Conservation (phyloP, 768 basidiomycete species). For the Lentinus tigrinus region DNA sequence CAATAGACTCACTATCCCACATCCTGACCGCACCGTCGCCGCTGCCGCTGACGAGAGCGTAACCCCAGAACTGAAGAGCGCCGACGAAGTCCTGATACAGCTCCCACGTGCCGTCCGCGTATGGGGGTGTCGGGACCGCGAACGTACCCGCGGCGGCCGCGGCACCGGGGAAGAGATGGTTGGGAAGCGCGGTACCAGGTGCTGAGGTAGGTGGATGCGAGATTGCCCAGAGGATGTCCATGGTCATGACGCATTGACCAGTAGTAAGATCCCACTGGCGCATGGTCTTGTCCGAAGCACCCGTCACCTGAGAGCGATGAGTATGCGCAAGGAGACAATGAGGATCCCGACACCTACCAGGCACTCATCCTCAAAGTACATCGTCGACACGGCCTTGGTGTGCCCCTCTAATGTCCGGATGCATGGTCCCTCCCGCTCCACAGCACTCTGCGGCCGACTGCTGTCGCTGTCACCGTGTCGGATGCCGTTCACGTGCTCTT, state of each 20-base stretch:
- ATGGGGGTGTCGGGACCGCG: conserved; percentile 82
- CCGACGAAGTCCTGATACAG: conserved; percentile 98
- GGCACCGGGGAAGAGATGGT: conserved; percentile 50
- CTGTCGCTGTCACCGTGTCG: conserved; percentile 32
- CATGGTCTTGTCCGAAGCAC: conserved; percentile 96
- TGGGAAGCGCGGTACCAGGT: conserved; percentile 40
- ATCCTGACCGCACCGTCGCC: conserved; percentile 96
- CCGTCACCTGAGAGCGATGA: conserved; percentile 71
- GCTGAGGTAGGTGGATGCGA: conserved; percentile 71
- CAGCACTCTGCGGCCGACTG: conserved; percentile 34
- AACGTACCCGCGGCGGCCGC: conserved; percentile 63
- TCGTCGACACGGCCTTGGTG: conserved; percentile 85
- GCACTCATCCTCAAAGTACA: conserved; percentile 95
- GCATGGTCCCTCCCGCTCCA: conserved; percentile 59
- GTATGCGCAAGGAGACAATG: conserved; percentile 11
- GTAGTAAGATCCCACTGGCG: conserved; percentile 98
- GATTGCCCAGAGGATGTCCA: conserved; percentile 99
- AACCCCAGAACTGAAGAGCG: conserved; percentile 98
- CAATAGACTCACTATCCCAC: conserved; percentile 90
- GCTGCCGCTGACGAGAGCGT: conserved; percentile 94
- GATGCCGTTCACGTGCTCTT: conserved; percentile 40
- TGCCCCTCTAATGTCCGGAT: conserved; percentile 84
- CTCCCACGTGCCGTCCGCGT: conserved; percentile 88
- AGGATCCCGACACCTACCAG: conserved; percentile 56
- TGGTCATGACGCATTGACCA: conserved; percentile 97